Evolutionary conservation across 192 early-diverging fungal genomes (phyloP).

Genomic region (Kickxella alabastrina): DNA sequence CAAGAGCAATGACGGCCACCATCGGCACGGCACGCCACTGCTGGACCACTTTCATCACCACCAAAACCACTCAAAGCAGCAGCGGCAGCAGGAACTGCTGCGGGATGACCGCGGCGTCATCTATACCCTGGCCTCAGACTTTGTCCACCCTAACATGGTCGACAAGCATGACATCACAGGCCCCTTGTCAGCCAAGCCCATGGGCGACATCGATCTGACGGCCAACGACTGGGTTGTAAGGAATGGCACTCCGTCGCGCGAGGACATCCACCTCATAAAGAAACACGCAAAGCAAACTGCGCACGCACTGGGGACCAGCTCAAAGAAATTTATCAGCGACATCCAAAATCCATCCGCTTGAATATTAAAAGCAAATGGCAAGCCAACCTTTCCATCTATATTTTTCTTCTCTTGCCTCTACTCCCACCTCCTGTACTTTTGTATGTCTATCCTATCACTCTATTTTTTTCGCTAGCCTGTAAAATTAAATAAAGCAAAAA

Average conservation of each 20-base stretch:
- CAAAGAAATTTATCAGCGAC: constrained; percentile 13
- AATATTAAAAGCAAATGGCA: no score
- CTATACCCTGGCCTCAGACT: constrained; percentile 38
- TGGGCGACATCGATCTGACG: constrained; percentile 39
- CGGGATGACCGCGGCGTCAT: constrained; percentile 21
- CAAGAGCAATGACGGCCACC: no score
- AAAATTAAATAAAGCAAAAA: no score
- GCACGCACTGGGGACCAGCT: constrained; percentile 14
- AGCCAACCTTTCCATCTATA: no score
- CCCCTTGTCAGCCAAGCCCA: constrained; percentile 20
- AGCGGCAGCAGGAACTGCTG: not conserved
- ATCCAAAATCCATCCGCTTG: not conserved
- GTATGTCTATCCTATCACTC: no score
- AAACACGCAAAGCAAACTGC: constrained; percentile 34
- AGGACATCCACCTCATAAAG: constrained; percentile 23
- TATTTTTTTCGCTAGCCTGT: no score
- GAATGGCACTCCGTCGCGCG: constrained; percentile 20
- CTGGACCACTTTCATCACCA: not conserved
- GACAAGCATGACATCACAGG: constrained; percentile 28
- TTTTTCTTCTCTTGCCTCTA: no score
- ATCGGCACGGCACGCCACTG: no score
- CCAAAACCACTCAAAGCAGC: not conserved
- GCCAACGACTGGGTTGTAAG: constrained; percentile 34
- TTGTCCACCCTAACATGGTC: constrained; percentile 26
- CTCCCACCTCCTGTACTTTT: no score